These are phyloP conservation scores for Clonostachys sp. DNA, from an alignment of 2,329 filamentous ascomycete genomes.

Conservation along the genomic window DNA sequence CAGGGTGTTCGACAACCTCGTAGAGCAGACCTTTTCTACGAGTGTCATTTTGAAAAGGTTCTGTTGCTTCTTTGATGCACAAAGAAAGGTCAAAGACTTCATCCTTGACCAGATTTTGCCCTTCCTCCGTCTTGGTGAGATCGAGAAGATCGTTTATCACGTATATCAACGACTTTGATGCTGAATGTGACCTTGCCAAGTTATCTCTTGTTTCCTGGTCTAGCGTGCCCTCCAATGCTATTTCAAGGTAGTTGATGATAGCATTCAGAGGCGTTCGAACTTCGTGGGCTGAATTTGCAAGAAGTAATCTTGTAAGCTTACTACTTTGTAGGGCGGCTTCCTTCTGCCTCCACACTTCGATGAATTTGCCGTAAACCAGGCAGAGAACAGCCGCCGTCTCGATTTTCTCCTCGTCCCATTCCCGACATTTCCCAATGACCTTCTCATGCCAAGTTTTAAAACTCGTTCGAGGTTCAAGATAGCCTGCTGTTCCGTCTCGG, in stretches of 20 bases:
- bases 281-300: constrained; percentile 89
- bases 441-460: constrained; percentile 81
- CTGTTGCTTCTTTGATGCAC: constrained; percentile 73
- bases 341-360: constrained; percentile 90
- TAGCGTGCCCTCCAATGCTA: constrained; percentile 75
- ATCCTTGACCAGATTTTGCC: constrained; percentile 72
- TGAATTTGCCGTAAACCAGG: constrained; percentile 82
- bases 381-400: constrained; percentile 87
- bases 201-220: constrained; percentile 84
- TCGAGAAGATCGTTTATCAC: constrained; percentile 91
- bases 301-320: constrained; percentile 70
- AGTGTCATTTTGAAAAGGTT: constrained; percentile 69
- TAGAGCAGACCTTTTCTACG: constrained; percentile 72
- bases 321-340: constrained; percentile 79
- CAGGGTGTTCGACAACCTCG: constrained; percentile 61
- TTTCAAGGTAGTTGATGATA: constrained; percentile 92
- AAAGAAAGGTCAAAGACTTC: constrained; percentile 70
- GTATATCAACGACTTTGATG: constrained; percentile 88
- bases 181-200: constrained; percentile 77
- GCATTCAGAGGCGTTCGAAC: constrained; percentile 87
- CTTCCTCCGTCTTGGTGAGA: constrained; percentile 82
- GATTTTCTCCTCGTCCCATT: constrained; percentile 86
- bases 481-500: constrained; percentile 66
- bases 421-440: constrained; percentile 74
- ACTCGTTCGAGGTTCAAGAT: constrained; percentile 73